Evolutionary conservation across 164 flowering plant species (phyloP).

Genomic region (Buxus sempervirens): DNA sequence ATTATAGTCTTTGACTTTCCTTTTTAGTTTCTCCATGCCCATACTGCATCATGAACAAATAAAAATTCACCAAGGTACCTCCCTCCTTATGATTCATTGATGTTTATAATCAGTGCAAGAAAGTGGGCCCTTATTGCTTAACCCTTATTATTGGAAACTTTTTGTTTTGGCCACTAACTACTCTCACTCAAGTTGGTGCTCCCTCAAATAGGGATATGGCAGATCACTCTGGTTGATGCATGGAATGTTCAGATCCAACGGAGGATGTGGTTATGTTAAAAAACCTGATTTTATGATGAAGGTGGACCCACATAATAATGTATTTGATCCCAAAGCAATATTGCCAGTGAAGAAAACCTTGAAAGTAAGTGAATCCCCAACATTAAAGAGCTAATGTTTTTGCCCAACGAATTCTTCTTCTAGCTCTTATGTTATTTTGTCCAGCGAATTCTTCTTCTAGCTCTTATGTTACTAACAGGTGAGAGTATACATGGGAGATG

Average conservation of each 20-base stretch:
- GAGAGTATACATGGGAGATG: conserved; percentile 45
- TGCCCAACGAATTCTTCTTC: neutral
- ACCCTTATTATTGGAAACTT: too few relatives aligned
- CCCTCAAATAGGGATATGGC: conserved; percentile 37
- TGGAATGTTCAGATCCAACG: conserved; percentile 54
- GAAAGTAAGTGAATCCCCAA: conserved; percentile 21
- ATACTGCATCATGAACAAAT: too few relatives aligned
- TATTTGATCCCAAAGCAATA: conserved; percentile 30
- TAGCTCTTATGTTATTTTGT: neutral
- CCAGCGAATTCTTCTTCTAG: neutral
- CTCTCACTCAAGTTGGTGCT: neutral
- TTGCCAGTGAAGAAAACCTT: conserved; percentile 36
- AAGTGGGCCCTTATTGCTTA: too few relatives aligned
- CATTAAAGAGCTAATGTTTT: neutral
- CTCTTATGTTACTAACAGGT: conserved; percentile 23
- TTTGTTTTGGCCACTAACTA: too few relatives aligned
- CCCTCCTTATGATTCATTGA: too few relatives aligned
- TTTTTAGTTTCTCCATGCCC: too few relatives aligned
- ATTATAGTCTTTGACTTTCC: too few relatives aligned
- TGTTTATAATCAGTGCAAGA: too few relatives aligned
- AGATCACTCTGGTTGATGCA: conserved; percentile 41
- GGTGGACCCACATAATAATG: conserved; percentile 13
- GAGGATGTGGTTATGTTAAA: conserved; percentile 57
- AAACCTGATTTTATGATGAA: conserved; percentile 40
- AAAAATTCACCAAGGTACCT: too few relatives aligned